These are phyloP conservation scores for Alternaria novae-zelandiae DNA, from an alignment of 2,329 filamentous ascomycete species.

Conservation along the genomic window DNA sequence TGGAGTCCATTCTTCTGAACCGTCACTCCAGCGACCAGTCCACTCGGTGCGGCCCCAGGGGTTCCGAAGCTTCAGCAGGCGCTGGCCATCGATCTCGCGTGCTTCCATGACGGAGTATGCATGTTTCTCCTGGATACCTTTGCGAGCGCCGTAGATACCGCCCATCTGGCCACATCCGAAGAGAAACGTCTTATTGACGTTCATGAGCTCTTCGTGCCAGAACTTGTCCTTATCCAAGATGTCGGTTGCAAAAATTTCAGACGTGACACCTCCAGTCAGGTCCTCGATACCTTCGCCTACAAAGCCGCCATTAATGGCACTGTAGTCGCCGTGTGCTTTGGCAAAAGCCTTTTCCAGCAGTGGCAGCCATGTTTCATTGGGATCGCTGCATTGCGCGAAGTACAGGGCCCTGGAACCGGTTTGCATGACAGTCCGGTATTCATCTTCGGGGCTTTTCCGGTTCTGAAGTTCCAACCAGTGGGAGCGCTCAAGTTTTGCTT, in stretches of 20 bases:
- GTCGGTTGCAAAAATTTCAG: conserved; percentile 71
- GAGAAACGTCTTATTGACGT: conserved; percentile 80
- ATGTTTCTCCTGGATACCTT: conserved; percentile 56
- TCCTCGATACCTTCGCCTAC: conserved; percentile 69
- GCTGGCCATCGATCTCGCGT: conserved; percentile 65
- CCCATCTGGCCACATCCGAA: conserved; percentile 75
- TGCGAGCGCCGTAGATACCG: conserved; percentile 64
- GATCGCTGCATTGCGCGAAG: conserved; percentile 76
- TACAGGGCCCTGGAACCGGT: conserved; percentile 78
- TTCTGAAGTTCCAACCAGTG: conserved; percentile 75
- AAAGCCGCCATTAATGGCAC: conserved; percentile 75
- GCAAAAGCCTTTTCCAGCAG: conserved; percentile 83
- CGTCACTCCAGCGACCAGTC: conserved; percentile 82
- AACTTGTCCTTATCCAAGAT: conserved; percentile 81
- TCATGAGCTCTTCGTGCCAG: conserved; percentile 80
- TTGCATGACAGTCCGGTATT: conserved; percentile 72
- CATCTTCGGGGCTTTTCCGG: conserved; percentile 72
- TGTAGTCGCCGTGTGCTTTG: conserved; percentile 83
- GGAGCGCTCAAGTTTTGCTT: conserved; percentile 72
- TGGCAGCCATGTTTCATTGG: conserved; percentile 83
- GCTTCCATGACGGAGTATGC: conserved; percentile 67
- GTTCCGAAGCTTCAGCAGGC: conserved; percentile 62
- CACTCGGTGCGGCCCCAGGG: conserved; percentile 84
- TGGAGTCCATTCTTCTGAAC: conserved; percentile 82
- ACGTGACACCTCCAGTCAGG: conserved; percentile 71